A percentile compares a stretch with the other conserved stretches of the same genome.
Conservation (phyloP, 768 basidiomycete species). For the Botryobasidium botryosum region DNA sequence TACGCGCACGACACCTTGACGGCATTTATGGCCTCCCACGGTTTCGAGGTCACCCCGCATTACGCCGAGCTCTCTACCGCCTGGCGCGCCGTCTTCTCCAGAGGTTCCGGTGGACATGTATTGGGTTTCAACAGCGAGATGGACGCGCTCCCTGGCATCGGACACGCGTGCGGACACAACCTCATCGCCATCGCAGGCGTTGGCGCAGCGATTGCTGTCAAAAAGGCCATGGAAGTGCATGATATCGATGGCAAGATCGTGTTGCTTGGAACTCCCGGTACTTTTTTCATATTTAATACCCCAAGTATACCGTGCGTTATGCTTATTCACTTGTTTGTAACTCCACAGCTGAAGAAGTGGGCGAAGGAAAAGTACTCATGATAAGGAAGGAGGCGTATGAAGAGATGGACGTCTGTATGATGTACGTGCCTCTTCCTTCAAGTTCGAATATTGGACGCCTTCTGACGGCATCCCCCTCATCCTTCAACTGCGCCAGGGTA, state of each 20-base stretch:
- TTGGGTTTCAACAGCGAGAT: conserved; percentile 76
- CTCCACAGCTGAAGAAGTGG: conserved; percentile 49
- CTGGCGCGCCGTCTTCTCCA: conserved; percentile 51
- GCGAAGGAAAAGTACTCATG: conserved; percentile 53
- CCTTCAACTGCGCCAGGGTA: conserved; percentile 31
- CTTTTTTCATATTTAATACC: neutral
- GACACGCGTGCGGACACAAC: conserved; percentile 51
- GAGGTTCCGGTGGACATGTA: conserved; percentile 48
- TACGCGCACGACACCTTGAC: conserved; percentile 58
- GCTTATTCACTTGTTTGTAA: neutral
- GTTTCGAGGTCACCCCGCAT: conserved; percentile 44
- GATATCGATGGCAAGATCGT: conserved; percentile 51
- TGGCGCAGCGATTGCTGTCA: conserved; percentile 50
- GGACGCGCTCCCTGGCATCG: conserved; percentile 36
- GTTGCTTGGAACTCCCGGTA: conserved; percentile 50
- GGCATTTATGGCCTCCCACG: conserved; percentile 44
- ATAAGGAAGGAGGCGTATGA: conserved; percentile 59
- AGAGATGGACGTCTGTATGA: conserved; percentile 61
- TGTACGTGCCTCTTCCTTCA: conserved; percentile 26
- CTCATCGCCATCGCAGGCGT: conserved; percentile 64
- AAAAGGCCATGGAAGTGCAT: conserved; percentile 40
- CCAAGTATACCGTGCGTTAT: neutral
- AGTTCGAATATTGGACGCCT: too few species aligned
- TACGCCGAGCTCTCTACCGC: conserved; percentile 47
- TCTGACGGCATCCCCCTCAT: too few species aligned